A percentile compares a stretch with the other conserved stretches of the same genome.
Evolutionary conservation across 2,329 filamentous ascomycete genomes (phyloP).

Genomic region (Microdochium trichocladiopsis): DNA sequence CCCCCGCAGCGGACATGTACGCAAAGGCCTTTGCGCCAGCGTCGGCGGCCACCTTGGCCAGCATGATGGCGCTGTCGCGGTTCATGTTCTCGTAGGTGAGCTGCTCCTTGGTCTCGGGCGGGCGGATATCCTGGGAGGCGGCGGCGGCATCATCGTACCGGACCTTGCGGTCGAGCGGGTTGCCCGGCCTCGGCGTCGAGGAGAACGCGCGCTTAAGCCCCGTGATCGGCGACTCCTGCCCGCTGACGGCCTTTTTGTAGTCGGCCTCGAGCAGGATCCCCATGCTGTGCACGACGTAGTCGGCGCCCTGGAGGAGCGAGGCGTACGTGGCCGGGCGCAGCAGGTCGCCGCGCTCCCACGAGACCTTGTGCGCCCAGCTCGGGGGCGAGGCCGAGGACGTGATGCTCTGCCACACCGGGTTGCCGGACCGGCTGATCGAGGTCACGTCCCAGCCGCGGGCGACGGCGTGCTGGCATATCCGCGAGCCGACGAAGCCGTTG

Average conservation of each 20-base stretch:
- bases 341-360: conserved; percentile 85
- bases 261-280: conserved; percentile 95
- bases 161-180: conserved; percentile 57
- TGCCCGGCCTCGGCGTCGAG: conserved; percentile 50
- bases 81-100: conserved; percentile 98
- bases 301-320: conserved; percentile 65
- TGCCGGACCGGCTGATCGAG: conserved; percentile 87
- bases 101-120: conserved; percentile 63
- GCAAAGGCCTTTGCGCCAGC: conserved; percentile 65
- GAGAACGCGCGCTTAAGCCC: conserved; percentile 77
- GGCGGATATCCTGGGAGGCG: conserved; percentile 52
- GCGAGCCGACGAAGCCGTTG: conserved; percentile 80
- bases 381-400: conserved; percentile 66
- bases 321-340: conserved; percentile 76
- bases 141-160: conserved; percentile 7
- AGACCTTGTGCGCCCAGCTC: conserved; percentile 73
- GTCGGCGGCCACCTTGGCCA: conserved; percentile 68
- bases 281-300: conserved; percentile 90
- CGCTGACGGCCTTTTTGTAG: conserved; percentile 88
- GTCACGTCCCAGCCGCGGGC: conserved; percentile 85
- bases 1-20: conserved; percentile 83
- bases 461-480: conserved; percentile 88
- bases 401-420: conserved; percentile 76
- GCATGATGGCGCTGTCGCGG: conserved; percentile 74
- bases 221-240: conserved; percentile 72